A percentile compares a stretch with the other conserved stretches of the same genome.
These are phyloP conservation scores for Amanita pallidorosea DNA, from an alignment of 768 basidiomycete genomes.

Conservation along the genomic window DNA sequence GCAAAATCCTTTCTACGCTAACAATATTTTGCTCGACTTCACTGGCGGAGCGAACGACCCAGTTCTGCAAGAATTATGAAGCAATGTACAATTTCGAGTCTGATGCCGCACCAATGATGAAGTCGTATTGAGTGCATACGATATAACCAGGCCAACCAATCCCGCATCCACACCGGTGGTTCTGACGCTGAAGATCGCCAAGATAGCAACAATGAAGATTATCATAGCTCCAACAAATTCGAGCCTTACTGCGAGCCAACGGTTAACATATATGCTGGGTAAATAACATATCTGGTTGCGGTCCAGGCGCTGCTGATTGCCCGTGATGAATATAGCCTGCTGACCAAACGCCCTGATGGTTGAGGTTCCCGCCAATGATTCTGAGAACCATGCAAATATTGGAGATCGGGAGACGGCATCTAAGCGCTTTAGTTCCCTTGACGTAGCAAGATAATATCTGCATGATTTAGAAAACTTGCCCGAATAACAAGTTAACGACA, in stretches of 20 bases:
- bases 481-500: slow-evolving; percentile 11
- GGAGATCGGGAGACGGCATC: slow-evolving; percentile 86
- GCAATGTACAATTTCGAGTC: neutral
- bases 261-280: slow-evolving; percentile 63
- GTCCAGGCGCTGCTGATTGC: slow-evolving; percentile 69
- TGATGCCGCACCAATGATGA: slow-evolving; percentile 54
- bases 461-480: neutral
- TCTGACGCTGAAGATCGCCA: slow-evolving; percentile 62
- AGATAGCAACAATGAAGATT: slow-evolving; percentile 58
- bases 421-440: slow-evolving; percentile 79
- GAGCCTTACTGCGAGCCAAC: slow-evolving; percentile 77
- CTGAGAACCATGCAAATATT: slow-evolving; percentile 85
- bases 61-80: slow-evolving; percentile 37
- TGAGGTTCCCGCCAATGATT: slow-evolving; percentile 62
- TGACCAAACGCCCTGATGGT: slow-evolving; percentile 79
- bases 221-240: slow-evolving; percentile 79
- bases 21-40: slow-evolving; percentile 91
- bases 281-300: slow-evolving; percentile 76
- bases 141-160: slow-evolving; percentile 76
- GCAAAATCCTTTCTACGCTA: slow-evolving; percentile 78
- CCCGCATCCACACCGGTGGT: slow-evolving; percentile 79
- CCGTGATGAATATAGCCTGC: slow-evolving; percentile 51
- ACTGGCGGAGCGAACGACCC: slow-evolving; percentile 73
- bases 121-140: slow-evolving; percentile 77
- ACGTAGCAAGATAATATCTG: slow-evolving; percentile 83